These are phyloP conservation scores for Aspergillus novofumigatus DNA, from an alignment of 2,329 filamentous ascomycete species.

Conservation along the genomic window DNA sequence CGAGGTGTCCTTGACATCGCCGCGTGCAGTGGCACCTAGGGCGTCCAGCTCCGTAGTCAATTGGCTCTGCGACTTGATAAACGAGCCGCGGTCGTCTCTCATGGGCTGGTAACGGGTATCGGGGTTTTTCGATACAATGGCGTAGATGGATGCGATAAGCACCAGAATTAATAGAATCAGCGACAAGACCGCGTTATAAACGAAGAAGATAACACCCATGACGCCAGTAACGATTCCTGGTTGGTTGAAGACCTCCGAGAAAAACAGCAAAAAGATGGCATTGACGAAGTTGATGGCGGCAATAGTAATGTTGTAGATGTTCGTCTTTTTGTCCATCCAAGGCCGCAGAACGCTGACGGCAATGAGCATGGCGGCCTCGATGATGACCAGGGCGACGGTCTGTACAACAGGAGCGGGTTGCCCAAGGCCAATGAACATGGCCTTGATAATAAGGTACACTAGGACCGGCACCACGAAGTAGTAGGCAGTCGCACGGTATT, in stretches of 20 bases:
- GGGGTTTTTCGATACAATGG: conserved; percentile 86
- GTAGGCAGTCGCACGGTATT: conserved; percentile 92
- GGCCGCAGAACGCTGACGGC: conserved; percentile 75
- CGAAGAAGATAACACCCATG: conserved; percentile 84
- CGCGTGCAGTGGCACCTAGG: conserved; percentile 80
- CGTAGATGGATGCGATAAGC: conserved; percentile 70
- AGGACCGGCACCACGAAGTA: conserved; percentile 86
- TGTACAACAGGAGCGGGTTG: conserved; percentile 69
- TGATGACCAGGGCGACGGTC: conserved; percentile 74
- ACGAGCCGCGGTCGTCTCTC: conserved; percentile 91
- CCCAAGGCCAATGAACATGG: conserved; percentile 78
- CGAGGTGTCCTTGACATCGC: conserved; percentile 63
- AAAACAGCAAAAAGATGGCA: conserved; percentile 81
- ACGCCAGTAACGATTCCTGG: conserved; percentile 80
- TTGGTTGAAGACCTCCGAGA: conserved; percentile 80
- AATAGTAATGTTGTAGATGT: conserved; percentile 93
- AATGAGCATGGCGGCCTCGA: conserved; percentile 76
- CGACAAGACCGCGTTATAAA: conserved; percentile 79
- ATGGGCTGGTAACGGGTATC: conserved; percentile 94
- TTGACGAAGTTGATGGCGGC: conserved; percentile 87
- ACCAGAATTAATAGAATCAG: conserved; percentile 79
- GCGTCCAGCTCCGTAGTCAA: conserved; percentile 86
- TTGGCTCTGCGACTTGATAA: conserved; percentile 93
- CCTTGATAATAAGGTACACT: conserved; percentile 76
- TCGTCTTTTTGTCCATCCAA: conserved; percentile 99